phyloP scores from a whole-genome alignment of 2,329 filamentous ascomycete genomes.

The Calonectria henricotiae region DNA sequence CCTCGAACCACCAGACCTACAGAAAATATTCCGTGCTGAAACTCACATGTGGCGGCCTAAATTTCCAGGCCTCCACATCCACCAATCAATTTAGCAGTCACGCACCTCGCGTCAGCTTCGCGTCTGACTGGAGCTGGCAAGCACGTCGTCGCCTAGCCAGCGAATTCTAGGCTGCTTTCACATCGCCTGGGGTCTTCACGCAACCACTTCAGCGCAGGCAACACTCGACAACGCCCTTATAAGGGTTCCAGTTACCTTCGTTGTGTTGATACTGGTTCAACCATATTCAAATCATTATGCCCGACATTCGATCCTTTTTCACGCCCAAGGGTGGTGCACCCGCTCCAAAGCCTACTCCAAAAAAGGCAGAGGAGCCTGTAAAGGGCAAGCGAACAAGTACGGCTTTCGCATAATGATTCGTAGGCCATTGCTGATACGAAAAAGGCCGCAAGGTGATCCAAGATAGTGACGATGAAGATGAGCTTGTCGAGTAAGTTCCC shows the following conservation, averaged over 20 bases:
- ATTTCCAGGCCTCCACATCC: constrained; percentile 39
- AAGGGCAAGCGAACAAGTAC: constrained; percentile 66
- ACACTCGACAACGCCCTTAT: constrained; percentile 47
- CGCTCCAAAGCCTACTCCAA: constrained; percentile 65
- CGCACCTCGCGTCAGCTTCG: constrained; percentile 65
- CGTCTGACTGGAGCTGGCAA: constrained; percentile 55
- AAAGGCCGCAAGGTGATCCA: constrained; percentile 80
- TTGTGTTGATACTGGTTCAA: constrained; percentile 28
- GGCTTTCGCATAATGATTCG: background rate
- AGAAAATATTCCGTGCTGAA: constrained; percentile 56
- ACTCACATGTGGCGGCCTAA: constrained; percentile 44
- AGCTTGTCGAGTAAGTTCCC: constrained; percentile 63
- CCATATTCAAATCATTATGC: constrained; percentile 69
- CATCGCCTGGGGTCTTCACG: constrained; percentile 45
- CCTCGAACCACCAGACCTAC: constrained; percentile 50
- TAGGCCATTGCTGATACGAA: constrained; percentile 54
- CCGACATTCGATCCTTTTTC: constrained; percentile 95
- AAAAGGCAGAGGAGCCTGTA: constrained; percentile 64
- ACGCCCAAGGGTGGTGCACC: constrained; percentile 79
- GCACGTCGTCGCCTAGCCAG: constrained; percentile 58
- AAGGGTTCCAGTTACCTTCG: constrained; percentile 36
- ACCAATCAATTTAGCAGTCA: constrained; percentile 58
- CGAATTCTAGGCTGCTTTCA: constrained; percentile 53
- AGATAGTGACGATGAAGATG: constrained; percentile 85
- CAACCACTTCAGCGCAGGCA: constrained; percentile 46